Evolutionary conservation across 352 stramenopile species (phyloP), one percentile per base, ranked within the genome.

Genomic region (Phytopythium vexans): DNA sequence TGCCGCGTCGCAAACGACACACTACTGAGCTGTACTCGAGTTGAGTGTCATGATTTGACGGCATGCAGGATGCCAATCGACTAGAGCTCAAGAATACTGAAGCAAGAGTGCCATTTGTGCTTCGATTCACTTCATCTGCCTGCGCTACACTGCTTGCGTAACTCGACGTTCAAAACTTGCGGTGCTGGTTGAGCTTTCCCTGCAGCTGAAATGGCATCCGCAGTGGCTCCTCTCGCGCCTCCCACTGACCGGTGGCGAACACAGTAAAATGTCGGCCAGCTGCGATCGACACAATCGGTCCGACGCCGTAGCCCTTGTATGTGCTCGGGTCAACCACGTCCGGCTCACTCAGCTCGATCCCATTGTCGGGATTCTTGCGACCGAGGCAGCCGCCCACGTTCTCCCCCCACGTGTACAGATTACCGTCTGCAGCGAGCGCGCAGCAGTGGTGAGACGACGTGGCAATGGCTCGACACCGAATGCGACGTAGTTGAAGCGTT

Each of bases 371-470:
- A 8, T 8, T 37, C 52, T 60, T 62, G 0, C 82, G 64, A 12
- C 82, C 82, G 10, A 92, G 67, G 58, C 78, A 88, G 0, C 77
- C 82, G 0, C 57, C 71, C 0, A 60, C 32, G 41, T 88, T 89
- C 32, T 77, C 72, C 0, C 82, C 82, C 82, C 82, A 92, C 0
- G 79, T 87, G 58, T 87, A 89, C 27, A 92, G 55, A n/a, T 74
- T 68, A 1, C 79, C 79, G 32, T 89, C 77, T 0, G 59, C 54
- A 3, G 62, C 77, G 16, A 92, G 60, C 7, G 77, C 74, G 9
- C 71, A 74, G 32, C 66, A 75, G 55, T 92, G 82, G 43, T 81
- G 66, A 9, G 82, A 86, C 1, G 78, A 86, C 5, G 64, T 73
- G 0, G 68, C 62, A 33, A 92, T 72, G 8, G 66, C 46, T 4